Evolutionary conservation across 2,329 filamentous ascomycete species (phyloP).

Genomic region (Neurospora sp.): DNA sequence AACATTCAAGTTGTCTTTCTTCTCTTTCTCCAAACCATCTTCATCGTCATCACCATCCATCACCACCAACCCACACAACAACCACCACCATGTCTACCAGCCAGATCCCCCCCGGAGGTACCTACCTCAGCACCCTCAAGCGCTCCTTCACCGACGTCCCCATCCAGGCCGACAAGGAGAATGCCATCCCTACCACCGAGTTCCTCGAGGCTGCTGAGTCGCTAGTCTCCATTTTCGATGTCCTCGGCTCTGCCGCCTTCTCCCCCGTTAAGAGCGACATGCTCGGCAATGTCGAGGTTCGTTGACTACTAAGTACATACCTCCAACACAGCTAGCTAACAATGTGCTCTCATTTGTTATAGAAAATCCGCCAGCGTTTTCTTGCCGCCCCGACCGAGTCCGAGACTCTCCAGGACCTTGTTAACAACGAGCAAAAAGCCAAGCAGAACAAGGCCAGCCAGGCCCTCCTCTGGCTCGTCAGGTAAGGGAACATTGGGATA

Average conservation of each 20-base stretch:
- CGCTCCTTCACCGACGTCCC: constrained; percentile 77
- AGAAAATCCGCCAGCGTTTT: constrained; percentile 87
- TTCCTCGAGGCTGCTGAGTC: constrained; percentile 90
- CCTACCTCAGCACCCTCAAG: constrained; percentile 80
- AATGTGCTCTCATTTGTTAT: constrained; percentile 12
- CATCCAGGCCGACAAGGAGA: constrained; percentile 60
- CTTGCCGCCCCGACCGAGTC: constrained; percentile 69
- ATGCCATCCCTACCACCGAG: constrained; percentile 71
- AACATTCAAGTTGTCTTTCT: background rate
- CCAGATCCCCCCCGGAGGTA: constrained; percentile 53
- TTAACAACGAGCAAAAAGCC: constrained; percentile 75
- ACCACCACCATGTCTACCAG: constrained; percentile 40
- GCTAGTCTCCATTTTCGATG: constrained; percentile 72
- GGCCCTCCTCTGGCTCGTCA: constrained; percentile 81
- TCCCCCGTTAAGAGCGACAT: constrained; percentile 87
- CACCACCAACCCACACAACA: constrained; percentile 5
- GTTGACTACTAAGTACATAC: no score
- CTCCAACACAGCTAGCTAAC: background rate
- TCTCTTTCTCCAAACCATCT: background rate
- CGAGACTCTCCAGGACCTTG: constrained; percentile 76
- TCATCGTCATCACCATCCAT: background rate
- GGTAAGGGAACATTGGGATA: constrained; percentile 43
- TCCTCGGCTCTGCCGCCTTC: constrained; percentile 66
- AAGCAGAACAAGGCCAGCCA: constrained; percentile 86
- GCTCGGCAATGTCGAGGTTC: constrained; percentile 74